Evolutionary conservation across 768 basidiomycete genomes (phyloP), one percentile per base, ranked within the genome.

Genomic region (Hericium rajendrae): DNA sequence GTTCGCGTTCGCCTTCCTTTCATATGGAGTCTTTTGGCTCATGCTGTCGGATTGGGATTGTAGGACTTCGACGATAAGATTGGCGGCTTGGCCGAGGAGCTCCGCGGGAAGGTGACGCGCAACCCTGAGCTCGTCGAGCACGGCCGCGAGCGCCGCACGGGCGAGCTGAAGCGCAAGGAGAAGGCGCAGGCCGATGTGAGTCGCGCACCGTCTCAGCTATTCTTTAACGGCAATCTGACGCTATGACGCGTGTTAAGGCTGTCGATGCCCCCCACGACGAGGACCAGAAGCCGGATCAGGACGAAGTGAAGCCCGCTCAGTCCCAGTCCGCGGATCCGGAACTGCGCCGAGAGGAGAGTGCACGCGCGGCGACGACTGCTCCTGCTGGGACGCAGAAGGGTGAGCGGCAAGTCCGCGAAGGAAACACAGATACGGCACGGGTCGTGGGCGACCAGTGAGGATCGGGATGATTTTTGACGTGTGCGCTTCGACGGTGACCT

Each of bases 151-250:
- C 66, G 66, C 53, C 70, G 69, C 62, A 73, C 72, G 0, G 78
- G 78, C 38, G 72, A 73, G 56, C 57, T 74, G 60, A 72, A 72
- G 70, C 65, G 61, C 53, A 72, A 66, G 62, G 62, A 76, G 63
- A 56, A 64, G 38, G 68, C 69, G 53, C 65, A 65, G 54, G 70
- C 18, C 15, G 55, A 37, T 20, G 54, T 54, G 32, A 4, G 18
- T 51, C 20, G 12, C 37, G 52, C 24, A 10, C 10, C 16, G 3
- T 53, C 32, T 32, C n/a, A 12, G 10, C 26, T 28, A 10, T 28
- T 13, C 50, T 1, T 16, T 12, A 12, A 28, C 32, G 38, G 16
- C 12, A 16, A 38, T 11, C 4, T 38, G 37, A 37, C 3, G 8
- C 8, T 13, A 6, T 16, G 43, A 15, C 18, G 12, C 9, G 15